phyloP scores from a whole-genome alignment of 441 rosid species.

The Viola pubescens region DNA sequence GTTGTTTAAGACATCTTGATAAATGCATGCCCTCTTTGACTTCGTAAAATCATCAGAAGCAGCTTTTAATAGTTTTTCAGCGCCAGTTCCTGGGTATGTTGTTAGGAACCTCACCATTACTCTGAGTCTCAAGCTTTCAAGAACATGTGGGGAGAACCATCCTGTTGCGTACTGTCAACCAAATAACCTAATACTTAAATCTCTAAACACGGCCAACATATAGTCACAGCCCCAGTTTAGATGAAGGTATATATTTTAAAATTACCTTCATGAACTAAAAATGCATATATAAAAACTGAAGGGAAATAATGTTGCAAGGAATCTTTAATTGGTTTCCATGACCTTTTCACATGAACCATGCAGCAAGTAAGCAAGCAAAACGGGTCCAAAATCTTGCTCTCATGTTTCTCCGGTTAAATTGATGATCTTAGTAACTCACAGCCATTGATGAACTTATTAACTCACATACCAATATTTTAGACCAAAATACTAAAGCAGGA shows the following conservation, averaged over 20 bases:
- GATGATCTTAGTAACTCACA: too few relatives aligned
- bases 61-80: slow-evolving; percentile 58
- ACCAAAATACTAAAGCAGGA: too few relatives aligned
- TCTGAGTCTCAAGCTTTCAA: slow-evolving; percentile 70
- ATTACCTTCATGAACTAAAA: not conserved
- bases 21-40: slow-evolving; percentile 48
- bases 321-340: too few relatives aligned
- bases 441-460: too few relatives aligned
- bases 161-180: slow-evolving; percentile 73
- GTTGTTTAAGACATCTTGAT: slow-evolving; percentile 37
- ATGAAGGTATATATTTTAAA: not conserved
- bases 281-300: too few relatives aligned
- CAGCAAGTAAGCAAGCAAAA: too few relatives aligned
- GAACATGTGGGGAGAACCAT: slow-evolving; percentile 71
- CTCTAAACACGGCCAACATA: not conserved
- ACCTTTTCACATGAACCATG: too few relatives aligned
- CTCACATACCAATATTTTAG: too few relatives aligned
- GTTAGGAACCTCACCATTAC: slow-evolving; percentile 76
- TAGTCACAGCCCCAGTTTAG: slow-evolving; percentile 6
- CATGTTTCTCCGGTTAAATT: too few relatives aligned
- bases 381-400: too few relatives aligned
- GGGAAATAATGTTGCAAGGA: too few relatives aligned
- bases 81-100: slow-evolving; percentile 63
- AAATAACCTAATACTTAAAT: slow-evolving; percentile 3
- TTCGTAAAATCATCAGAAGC: slow-evolving; percentile 72